A percentile compares a stretch with the other conserved stretches of the same genome.
Conservation (phyloP, 1,284 basidiomycete genomes). For the Dichomitus squalens region DNA sequence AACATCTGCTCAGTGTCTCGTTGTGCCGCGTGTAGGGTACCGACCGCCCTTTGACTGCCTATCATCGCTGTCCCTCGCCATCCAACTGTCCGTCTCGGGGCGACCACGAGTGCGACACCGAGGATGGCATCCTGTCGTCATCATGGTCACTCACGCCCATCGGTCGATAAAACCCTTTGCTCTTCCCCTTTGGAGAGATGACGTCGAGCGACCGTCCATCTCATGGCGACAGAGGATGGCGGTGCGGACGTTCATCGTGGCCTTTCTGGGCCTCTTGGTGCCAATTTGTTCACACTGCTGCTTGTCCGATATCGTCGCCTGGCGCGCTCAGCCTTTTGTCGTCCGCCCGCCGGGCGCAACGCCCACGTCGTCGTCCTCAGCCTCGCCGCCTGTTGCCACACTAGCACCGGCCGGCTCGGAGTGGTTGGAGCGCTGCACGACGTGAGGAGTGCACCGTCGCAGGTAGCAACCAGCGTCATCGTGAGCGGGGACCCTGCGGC, state of each 20-base stretch:
- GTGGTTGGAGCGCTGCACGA: constrained; percentile 74
- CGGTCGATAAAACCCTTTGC: no score
- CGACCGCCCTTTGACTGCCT: constrained; percentile 32
- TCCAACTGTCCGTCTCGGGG: constrained; percentile 39
- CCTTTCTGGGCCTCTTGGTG: constrained; percentile 62
- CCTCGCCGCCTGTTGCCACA: constrained; percentile 9
- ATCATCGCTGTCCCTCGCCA: constrained; percentile 57
- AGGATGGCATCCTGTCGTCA: constrained; percentile 19
- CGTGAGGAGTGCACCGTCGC: not conserved
- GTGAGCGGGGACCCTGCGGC: no score
- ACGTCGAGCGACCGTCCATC: constrained; percentile 16
- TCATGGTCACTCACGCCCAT: not conserved
- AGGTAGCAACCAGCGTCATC: not conserved
- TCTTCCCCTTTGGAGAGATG: constrained; percentile 20
- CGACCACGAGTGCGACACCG: constrained; percentile 20
- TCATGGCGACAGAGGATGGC: no score
- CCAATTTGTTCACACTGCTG: constrained; percentile 35
- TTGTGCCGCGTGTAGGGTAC: constrained; percentile 39
- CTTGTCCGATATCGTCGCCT: constrained; percentile 73
- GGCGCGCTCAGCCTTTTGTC: constrained; percentile 67
- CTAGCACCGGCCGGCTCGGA: constrained; percentile 54
- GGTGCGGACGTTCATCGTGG: constrained; percentile 76
- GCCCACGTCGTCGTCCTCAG: constrained; percentile 38
- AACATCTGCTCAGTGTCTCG: constrained; percentile 35
- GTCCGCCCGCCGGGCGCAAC: constrained; percentile 36